phyloP scores from a whole-genome alignment of 129 eudicot species.

The Arctium lappa region DNA sequence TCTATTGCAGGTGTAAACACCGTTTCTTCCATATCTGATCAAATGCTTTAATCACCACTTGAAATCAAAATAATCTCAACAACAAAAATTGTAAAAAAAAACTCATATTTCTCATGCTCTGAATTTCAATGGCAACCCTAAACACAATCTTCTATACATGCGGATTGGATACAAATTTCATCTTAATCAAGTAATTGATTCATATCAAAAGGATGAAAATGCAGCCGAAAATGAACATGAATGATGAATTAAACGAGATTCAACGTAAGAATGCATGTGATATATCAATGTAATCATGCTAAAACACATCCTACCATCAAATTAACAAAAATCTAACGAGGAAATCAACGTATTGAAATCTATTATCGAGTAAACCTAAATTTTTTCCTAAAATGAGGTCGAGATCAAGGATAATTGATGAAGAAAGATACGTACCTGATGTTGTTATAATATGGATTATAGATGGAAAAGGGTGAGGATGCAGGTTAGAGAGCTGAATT shows the following conservation, averaged over 20 bases:
- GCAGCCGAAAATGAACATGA: not conserved
- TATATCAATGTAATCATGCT: not conserved
- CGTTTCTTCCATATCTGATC: slow-evolving; percentile 56
- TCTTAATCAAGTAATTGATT: not conserved
- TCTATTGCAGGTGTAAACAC: slow-evolving; percentile 66
- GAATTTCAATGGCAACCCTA: not conserved
- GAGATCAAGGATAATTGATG: slow-evolving; percentile 2
- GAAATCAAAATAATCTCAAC: not conserved
- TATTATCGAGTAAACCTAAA: slow-evolving; percentile 1
- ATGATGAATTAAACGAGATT: slow-evolving; percentile 2
- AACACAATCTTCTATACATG: not conserved
- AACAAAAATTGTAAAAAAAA: not conserved
- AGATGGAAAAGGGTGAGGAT: slow-evolving; percentile 17
- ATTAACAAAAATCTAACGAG: not conserved
- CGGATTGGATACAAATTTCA: not conserved
- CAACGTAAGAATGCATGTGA: slow-evolving; percentile 5
- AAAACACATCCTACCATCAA: slow-evolving; percentile 1
- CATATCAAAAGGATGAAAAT: not conserved
- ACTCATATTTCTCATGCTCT: not conserved
- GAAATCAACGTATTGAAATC: not conserved
- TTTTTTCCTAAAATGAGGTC: not conserved
- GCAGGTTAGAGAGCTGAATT: slow-evolving; percentile 11
- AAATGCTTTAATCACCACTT: not conserved
- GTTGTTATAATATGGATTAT: slow-evolving; percentile 3
- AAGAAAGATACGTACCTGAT: slow-evolving; percentile 22